Evolutionary conservation across 1,284 basidiomycete genomes (phyloP).

Genomic region (Agroathelia rolfsii): DNA sequence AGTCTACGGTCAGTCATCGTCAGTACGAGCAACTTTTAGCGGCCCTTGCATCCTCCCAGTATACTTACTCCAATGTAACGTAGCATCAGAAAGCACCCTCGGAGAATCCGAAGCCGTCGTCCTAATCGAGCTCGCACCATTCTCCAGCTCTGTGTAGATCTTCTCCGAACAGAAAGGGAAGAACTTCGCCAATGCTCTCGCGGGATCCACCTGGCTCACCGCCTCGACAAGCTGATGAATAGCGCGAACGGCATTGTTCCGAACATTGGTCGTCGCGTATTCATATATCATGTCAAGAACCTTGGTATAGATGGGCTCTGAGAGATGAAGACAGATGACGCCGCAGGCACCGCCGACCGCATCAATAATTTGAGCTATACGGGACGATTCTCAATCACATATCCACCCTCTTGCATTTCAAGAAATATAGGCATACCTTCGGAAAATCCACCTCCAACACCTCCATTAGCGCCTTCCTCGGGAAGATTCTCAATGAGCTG

Average conservation of each 20-base stretch:
- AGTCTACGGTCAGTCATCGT: constrained; percentile 39
- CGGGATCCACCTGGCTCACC: constrained; percentile 73
- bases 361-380: constrained; percentile 55
- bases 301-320: constrained; percentile 73
- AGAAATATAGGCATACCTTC: constrained; percentile 37
- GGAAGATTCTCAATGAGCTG: constrained; percentile 82
- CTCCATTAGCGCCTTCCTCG: constrained; percentile 60
- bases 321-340: constrained; percentile 76
- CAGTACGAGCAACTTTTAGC: too few species aligned
- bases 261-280: constrained; percentile 68
- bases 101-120: constrained; percentile 72
- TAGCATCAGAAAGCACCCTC: constrained; percentile 72
- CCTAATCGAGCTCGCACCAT: constrained; percentile 77
- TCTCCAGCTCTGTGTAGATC: constrained; percentile 72
- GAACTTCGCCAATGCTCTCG: constrained; percentile 69
- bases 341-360: constrained; percentile 59
- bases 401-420: neutral
- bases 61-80: constrained; percentile 80
- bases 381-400: constrained; percentile 3
- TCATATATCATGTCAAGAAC: constrained; percentile 77
- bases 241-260: constrained; percentile 78
- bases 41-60: too few species aligned
- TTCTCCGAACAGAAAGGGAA: constrained; percentile 66
- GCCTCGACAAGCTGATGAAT: constrained; percentile 84
- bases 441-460: constrained; percentile 41